Conservation (phyloP, 176 grass and related monocot species). For the Triticum aestivum region DNA sequence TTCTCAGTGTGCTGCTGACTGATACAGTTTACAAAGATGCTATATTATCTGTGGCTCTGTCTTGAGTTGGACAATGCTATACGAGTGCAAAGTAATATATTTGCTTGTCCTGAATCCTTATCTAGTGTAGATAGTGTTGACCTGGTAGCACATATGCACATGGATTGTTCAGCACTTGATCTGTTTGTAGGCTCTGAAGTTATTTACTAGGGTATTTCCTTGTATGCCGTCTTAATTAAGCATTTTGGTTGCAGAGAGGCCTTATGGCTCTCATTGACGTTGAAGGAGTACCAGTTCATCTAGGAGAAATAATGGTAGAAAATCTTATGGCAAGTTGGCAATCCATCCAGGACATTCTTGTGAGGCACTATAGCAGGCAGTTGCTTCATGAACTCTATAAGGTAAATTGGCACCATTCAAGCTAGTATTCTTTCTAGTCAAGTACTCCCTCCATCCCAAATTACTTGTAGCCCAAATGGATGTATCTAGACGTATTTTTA, state of each 20-base stretch:
- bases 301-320: conserved; percentile 71
- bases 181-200: not conserved
- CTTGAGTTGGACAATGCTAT: not conserved
- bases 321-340: conserved; percentile 98
- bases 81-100: not conserved
- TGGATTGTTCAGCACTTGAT: conserved; percentile 6
- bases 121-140: not conserved
- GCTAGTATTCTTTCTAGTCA: conserved; percentile 19
- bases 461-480: too few species aligned
- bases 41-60: not conserved
- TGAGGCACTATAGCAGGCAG: conserved; percentile 91
- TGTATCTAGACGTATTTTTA: too few species aligned
- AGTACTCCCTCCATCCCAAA: not conserved
- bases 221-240: conserved; percentile 14
- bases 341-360: conserved; percentile 88
- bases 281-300: conserved; percentile 88
- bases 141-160: conserved; percentile 9
- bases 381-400: conserved; percentile 97
- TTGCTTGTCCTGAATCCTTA: not conserved
- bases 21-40: conserved; percentile 13
- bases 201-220: not conserved
- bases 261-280: conserved; percentile 98
- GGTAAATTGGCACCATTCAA: conserved; percentile 46
- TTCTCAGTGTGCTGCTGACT: not conserved
- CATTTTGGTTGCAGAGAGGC: conserved; percentile 78